These are phyloP conservation scores for Apiospora sp. DNA, from an alignment of 2,329 filamentous ascomycete genomes.

Conservation along the genomic window DNA sequence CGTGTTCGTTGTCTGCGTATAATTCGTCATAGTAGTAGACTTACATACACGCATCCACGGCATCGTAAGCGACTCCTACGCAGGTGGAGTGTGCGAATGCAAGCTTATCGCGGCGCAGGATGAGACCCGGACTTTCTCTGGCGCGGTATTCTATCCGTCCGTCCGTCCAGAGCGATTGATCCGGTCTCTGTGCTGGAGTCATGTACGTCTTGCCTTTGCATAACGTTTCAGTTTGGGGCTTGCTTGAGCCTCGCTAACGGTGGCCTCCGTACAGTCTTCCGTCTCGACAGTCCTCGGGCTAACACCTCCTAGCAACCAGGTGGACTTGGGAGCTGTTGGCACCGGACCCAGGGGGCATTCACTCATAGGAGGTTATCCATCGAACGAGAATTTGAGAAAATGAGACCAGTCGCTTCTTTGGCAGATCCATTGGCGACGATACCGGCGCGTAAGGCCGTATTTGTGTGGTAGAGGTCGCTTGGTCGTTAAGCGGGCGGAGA, in stretches of 20 bases:
- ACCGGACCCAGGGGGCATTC: background rate
- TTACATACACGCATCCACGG: background rate
- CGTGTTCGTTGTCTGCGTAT: background rate
- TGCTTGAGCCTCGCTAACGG: background rate
- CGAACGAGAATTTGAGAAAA: background rate
- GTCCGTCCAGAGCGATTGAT: background rate
- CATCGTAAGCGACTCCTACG: background rate
- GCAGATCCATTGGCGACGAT: background rate
- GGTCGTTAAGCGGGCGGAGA: background rate
- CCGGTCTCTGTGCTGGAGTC: background rate
- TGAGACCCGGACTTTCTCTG: background rate
- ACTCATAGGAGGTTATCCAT: background rate
- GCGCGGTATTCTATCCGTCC: background rate
- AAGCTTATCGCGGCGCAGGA: background rate
- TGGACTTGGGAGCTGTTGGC: background rate
- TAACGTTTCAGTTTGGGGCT: background rate
- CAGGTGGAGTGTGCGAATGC: background rate
- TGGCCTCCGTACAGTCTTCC: background rate
- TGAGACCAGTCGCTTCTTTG: background rate
- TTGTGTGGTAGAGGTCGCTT: background rate
- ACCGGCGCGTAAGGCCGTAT: background rate
- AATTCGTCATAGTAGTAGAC: background rate
- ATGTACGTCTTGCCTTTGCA: background rate
- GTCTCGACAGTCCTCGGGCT: background rate
- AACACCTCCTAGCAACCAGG: background rate